These are phyloP conservation scores for Botryotinia globosa DNA, from an alignment of 2,329 filamentous ascomycete species.

Conservation along the genomic window DNA sequence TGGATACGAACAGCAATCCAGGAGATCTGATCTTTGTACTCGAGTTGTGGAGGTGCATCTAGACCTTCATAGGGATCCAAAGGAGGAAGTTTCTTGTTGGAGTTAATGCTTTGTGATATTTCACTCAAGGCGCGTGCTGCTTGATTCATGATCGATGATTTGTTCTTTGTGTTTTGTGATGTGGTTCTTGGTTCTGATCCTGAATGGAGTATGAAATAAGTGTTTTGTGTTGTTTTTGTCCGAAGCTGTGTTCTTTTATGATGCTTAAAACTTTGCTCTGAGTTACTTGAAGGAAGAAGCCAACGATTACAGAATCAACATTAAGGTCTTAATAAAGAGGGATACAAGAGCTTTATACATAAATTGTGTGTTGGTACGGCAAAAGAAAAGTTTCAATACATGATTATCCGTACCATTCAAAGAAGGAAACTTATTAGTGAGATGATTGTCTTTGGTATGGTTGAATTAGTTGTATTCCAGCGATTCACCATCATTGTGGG, in stretches of 20 bases:
- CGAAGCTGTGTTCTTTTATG: background rate
- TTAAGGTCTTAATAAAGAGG: background rate
- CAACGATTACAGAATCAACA: background rate
- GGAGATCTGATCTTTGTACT: background rate
- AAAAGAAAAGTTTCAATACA: background rate
- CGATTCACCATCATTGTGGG: background rate
- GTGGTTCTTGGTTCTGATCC: background rate
- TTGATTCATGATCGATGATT: background rate
- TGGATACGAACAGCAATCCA: background rate
- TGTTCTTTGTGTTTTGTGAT: background rate
- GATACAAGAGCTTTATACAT: background rate
- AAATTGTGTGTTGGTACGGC: background rate
- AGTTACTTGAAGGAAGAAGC: background rate
- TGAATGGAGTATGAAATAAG: background rate
- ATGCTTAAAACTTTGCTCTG: too few species aligned
- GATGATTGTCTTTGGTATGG: background rate
- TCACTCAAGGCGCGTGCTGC: background rate
- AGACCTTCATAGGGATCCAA: background rate
- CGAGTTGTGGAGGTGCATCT: background rate
- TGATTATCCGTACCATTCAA: background rate
- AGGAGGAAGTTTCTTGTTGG: background rate
- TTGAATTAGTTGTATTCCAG: background rate
- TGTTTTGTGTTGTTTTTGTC: rapidly evolving
- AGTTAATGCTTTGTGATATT: background rate
- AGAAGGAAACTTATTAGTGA: background rate